Conservation (phyloP, 805 yeast genomes). For the Kodamaea lidongshanica region DNA sequence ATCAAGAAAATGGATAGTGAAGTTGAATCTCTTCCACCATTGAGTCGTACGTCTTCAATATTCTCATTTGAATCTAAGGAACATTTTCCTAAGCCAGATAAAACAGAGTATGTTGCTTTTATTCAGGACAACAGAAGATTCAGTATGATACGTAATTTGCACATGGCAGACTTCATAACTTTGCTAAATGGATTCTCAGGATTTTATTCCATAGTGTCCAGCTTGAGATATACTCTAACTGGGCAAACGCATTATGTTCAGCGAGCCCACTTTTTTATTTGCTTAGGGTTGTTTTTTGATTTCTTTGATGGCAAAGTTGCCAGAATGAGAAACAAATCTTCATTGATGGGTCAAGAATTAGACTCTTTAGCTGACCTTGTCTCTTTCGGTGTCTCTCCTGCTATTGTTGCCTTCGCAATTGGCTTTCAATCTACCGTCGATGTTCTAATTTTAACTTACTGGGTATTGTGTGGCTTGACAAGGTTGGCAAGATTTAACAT, state of each 20-base stretch:
- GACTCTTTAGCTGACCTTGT: conserved; percentile 94
- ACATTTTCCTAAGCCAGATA: conserved; percentile 71
- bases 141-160: conserved; percentile 78
- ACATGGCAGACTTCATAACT: conserved; percentile 94
- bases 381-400: conserved; percentile 94
- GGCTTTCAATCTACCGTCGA: conserved; percentile 86
- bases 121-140: conserved; percentile 81
- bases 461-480: conserved; percentile 89
- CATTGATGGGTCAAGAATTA: conserved; percentile 94
- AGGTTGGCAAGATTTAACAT: conserved; percentile 94
- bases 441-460: conserved; percentile 65
- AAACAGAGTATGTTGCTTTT: conserved; percentile 69
- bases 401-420: conserved; percentile 82
- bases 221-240: conserved; percentile 73
- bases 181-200: conserved; percentile 92
- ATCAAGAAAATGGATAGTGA: conserved; percentile 20
- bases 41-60: conserved; percentile 50
- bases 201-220: conserved; percentile 81
- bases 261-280: conserved; percentile 83
- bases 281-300: conserved; percentile 91
- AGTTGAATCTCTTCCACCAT: conserved; percentile 22
- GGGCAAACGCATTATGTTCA: conserved; percentile 65
- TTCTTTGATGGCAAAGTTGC: conserved; percentile 98
- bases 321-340: conserved; percentile 82
- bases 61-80: conserved; percentile 34